Conservation (phyloP, 2,329 filamentous ascomycete species). For the Triangularia verruculosa region DNA sequence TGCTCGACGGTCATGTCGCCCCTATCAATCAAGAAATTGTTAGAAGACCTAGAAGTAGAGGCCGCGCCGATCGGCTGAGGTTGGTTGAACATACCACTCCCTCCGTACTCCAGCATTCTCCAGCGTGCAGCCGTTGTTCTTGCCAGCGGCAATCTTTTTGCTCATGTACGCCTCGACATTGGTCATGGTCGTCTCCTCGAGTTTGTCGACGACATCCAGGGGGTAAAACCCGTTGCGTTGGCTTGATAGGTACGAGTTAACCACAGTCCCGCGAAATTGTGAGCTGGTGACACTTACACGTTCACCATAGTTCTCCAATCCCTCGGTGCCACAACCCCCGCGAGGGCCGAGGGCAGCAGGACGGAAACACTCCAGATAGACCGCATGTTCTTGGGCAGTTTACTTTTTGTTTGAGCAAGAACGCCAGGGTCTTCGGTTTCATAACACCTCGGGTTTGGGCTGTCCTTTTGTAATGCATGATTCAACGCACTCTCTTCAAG, state of each 20-base stretch:
- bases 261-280: background rate
- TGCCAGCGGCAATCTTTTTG: constrained; percentile 27
- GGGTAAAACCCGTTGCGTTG: constrained; percentile 29
- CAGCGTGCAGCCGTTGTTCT: constrained; percentile 31
- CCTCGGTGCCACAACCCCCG: background rate
- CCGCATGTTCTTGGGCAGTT: background rate
- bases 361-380: background rate
- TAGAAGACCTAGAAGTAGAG: too few relatives aligned
- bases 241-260: background rate
- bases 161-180: constrained; percentile 30
- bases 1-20: constrained; percentile 28
- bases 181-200: constrained; percentile 28
- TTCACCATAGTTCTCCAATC: constrained; percentile 11
- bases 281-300: background rate
- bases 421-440: background rate
- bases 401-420: background rate
- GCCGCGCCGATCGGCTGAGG: too few relatives aligned
- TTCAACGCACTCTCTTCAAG: background rate
- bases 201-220: constrained; percentile 30
- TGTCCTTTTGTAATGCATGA: background rate
- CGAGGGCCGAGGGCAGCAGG: background rate
- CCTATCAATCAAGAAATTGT: constrained; percentile 12
- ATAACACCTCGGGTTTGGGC: background rate
- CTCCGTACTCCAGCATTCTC: constrained; percentile 29
- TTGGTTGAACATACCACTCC: constrained; percentile 28